Evolutionary conservation across 2,329 filamentous ascomycete genomes (phyloP).

Genomic region (Metarhizium robertsii): DNA sequence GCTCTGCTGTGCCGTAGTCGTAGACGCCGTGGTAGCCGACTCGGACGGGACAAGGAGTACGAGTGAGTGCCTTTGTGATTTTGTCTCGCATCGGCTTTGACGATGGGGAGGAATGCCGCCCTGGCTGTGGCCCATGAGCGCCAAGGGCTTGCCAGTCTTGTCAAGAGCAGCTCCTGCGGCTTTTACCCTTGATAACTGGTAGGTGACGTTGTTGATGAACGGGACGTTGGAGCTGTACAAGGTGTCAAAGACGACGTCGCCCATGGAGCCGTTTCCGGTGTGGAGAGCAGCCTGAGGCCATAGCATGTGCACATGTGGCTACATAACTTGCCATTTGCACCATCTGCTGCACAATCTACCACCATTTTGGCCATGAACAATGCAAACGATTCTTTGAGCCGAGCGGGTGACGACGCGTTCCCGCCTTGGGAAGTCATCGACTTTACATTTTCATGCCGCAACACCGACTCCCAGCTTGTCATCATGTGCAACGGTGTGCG

Average conservation of each 20-base stretch:
- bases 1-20: constrained; percentile 32
- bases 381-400: too few relatives aligned
- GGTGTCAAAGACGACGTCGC: constrained; percentile 30
- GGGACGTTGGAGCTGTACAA: constrained; percentile 31
- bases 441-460: too few relatives aligned
- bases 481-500: too few relatives aligned
- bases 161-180: constrained; percentile 32
- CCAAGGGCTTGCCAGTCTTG: constrained; percentile 28
- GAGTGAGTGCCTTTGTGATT: constrained; percentile 27
- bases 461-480: too few relatives aligned
- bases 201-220: constrained; percentile 21
- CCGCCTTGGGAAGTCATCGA: too few relatives aligned
- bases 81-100: constrained; percentile 31
- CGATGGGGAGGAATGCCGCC: constrained; percentile 30
- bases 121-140: constrained; percentile 36
- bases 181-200: constrained; percentile 27
- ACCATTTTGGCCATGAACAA: too few relatives aligned
- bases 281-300: constrained; percentile 31
- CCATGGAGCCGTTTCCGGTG: constrained; percentile 28
- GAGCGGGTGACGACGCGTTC: too few relatives aligned
- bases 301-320: constrained; percentile 12
- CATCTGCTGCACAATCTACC: too few relatives aligned
- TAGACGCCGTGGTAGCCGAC: constrained; percentile 35
- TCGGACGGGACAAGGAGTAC: constrained; percentile 20
- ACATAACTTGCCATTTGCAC: too few relatives aligned